Evolutionary conservation across 306 rosid genomes (phyloP).

Genomic region (Pterocarpus santalinus): DNA sequence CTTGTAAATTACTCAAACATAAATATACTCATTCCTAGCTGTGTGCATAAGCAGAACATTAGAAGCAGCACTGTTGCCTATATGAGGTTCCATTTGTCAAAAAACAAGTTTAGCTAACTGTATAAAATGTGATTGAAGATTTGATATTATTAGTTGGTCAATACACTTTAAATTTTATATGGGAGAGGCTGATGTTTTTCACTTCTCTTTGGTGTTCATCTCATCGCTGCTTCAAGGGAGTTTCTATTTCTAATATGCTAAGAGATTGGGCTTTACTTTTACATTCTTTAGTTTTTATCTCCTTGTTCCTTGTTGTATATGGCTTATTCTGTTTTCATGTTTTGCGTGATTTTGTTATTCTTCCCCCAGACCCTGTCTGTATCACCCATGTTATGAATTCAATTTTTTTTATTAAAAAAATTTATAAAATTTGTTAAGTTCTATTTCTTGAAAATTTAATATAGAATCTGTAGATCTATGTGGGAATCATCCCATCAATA

Average conservation of each 20-base stretch:
- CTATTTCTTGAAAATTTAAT: background rate
- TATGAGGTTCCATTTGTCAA: conserved; percentile 2
- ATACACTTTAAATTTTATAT: background rate
- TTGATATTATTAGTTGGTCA: background rate
- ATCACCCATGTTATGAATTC: background rate
- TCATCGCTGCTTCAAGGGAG: conserved; percentile 7
- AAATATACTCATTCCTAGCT: background rate
- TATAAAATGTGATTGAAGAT: background rate
- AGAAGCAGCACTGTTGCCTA: conserved; percentile 5
- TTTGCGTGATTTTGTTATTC: background rate
- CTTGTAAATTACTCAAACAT: conserved; percentile 4
- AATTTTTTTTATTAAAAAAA: background rate
- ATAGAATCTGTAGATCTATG: background rate
- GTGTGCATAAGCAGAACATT: background rate
- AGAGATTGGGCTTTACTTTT: conserved; percentile 14
- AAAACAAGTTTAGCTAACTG: background rate
- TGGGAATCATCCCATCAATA: background rate
- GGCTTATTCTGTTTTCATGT: background rate
- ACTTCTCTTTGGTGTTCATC: conserved; percentile 21
- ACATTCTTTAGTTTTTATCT: background rate
- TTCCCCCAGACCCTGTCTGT: background rate
- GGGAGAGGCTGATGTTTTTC: conserved; percentile 6
- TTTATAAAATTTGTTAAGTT: background rate
- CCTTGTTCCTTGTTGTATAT: conserved; percentile 13
- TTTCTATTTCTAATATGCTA: conserved; percentile 5